Evolutionary conservation across 169 alveolate genomes (phyloP).

Genomic region (Plasmodium inui): DNA sequence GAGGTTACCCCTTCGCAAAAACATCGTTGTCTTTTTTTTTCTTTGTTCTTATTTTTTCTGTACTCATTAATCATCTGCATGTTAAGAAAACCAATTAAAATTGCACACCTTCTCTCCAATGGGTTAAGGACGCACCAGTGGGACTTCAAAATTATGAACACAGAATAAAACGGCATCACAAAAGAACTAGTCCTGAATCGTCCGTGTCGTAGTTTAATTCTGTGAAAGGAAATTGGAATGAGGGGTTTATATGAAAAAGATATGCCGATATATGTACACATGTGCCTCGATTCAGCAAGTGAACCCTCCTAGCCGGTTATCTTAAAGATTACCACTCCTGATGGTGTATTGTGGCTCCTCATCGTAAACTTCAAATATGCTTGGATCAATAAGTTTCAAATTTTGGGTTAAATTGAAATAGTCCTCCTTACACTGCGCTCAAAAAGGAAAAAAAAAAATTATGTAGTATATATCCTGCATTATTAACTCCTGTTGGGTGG

Average conservation of each 20-base stretch:
- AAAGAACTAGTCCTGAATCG: constrained; percentile 34
- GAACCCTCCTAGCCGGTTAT: neutral
- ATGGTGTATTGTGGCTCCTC: constrained; percentile 53
- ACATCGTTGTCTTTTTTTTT: neutral
- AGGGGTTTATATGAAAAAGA: neutral
- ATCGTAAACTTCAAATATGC: constrained; percentile 55
- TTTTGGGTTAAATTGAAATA: constrained; percentile 33
- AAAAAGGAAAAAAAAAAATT: neutral
- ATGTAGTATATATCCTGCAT: neutral
- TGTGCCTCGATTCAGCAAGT: neutral
- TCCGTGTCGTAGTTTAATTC: constrained; percentile 56
- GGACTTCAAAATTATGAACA: neutral
- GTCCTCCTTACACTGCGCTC: constrained; percentile 49
- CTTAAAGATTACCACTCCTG: constrained; percentile 26
- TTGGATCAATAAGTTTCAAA: constrained; percentile 57
- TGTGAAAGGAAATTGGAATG: neutral
- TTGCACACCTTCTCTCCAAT: neutral
- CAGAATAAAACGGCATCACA: neutral
- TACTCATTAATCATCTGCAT: neutral
- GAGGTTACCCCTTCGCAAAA: neutral
- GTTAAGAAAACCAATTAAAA: neutral
- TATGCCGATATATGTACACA: neutral
- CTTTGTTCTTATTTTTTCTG: neutral
- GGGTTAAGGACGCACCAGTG: neutral
- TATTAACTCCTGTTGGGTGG: neutral